Evolutionary conservation across 805 yeast genomes (phyloP).

Genomic region (Osmozyma mogii): DNA sequence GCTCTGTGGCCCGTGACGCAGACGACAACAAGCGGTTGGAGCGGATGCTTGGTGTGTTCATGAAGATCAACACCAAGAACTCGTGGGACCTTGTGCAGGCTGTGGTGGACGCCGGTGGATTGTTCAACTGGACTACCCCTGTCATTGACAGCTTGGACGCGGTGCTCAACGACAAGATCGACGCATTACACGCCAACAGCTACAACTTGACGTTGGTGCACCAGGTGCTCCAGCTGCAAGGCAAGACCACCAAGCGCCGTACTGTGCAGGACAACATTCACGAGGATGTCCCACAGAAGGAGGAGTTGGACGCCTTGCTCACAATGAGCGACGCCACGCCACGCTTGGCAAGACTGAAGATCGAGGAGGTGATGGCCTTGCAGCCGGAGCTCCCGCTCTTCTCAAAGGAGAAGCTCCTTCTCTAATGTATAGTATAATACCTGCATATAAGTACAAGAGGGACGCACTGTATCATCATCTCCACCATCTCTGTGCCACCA

Average conservation of each 20-base stretch:
- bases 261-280: slow-evolving; percentile 17
- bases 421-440: no score
- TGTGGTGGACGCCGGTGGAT: slow-evolving; percentile 66
- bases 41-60: slow-evolving; percentile 23
- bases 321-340: slow-evolving; percentile 22
- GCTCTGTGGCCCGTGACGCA: slow-evolving; percentile 21
- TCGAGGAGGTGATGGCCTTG: no score
- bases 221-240: slow-evolving; percentile 29
- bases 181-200: slow-evolving; percentile 34
- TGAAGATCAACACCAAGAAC: slow-evolving; percentile 33
- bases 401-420: no score
- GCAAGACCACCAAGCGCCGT: slow-evolving; percentile 6
- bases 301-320: slow-evolving; percentile 27
- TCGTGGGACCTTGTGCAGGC: slow-evolving; percentile 59
- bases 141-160: slow-evolving; percentile 38
- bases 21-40: slow-evolving; percentile 28
- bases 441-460: no score
- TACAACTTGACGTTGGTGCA: slow-evolving; percentile 39
- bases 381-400: no score
- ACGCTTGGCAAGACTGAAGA: no score
- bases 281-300: slow-evolving; percentile 21
- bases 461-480: no score
- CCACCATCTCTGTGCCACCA: no score
- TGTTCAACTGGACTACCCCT: slow-evolving; percentile 54
- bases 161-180: slow-evolving; percentile 41